Conservation (phyloP, 1,284 basidiomycete genomes). For the Clitocybe nebularis region DNA sequence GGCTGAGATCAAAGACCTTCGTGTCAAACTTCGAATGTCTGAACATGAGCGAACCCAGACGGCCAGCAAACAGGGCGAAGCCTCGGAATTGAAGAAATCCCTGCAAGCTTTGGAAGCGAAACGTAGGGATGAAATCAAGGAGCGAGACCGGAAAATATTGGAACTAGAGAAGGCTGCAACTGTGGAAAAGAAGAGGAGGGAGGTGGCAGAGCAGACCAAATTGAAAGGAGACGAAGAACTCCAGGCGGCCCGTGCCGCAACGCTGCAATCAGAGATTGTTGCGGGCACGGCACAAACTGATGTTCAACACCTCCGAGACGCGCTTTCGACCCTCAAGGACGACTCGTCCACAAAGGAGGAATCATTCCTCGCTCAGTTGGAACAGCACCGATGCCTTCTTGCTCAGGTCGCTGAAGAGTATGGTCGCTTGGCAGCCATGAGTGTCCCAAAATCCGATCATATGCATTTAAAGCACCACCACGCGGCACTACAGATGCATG, state of each 20-base stretch:
- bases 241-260: slow-evolving; percentile 29
- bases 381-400: slow-evolving; percentile 43
- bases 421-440: slow-evolving; percentile 48
- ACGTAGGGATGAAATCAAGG: slow-evolving; percentile 49
- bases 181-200: slow-evolving; percentile 48
- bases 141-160: slow-evolving; percentile 48
- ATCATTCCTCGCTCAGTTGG: slow-evolving; percentile 44
- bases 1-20: slow-evolving; percentile 58
- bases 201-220: slow-evolving; percentile 44
- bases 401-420: slow-evolving; percentile 53
- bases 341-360: slow-evolving; percentile 34
- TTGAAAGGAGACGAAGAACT: slow-evolving; percentile 40
- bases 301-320: slow-evolving; percentile 26
- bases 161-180: slow-evolving; percentile 53
- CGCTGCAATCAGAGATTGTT: slow-evolving; percentile 31
- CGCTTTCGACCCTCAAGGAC: slow-evolving; percentile 20
- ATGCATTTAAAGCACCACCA: slow-evolving; percentile 41
- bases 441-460: slow-evolving; percentile 39
- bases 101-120: slow-evolving; percentile 45
- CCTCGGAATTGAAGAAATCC: slow-evolving; percentile 48
- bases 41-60: slow-evolving; percentile 58
- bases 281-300: slow-evolving; percentile 34
- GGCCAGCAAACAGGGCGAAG: slow-evolving; percentile 47
- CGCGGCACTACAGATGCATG: slow-evolving; percentile 36
- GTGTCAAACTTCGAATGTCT: slow-evolving; percentile 51